Base-by-base conservation (phyloP, 1,284 basidiomycete genomes). In the Lentinula novae-zelandiae region DNA sequence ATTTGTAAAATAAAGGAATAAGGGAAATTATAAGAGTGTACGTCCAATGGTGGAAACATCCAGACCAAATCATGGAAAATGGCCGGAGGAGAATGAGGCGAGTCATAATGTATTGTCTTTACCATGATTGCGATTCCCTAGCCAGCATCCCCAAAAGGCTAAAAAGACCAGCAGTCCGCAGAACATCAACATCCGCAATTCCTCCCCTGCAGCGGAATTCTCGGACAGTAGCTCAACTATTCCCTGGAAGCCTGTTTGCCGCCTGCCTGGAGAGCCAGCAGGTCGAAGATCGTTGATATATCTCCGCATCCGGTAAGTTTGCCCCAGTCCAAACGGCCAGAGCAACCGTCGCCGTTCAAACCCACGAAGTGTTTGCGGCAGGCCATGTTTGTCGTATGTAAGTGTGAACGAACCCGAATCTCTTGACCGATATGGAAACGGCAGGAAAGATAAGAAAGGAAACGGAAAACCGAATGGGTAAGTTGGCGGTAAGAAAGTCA, bases 181-280 rank as follows among this genome's bases (percentile, higher is more conserved):
- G 62, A 87, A 82, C 54, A 81, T 54, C 49, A 90, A 75, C 72
- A 89, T 75, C 62, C 88, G 76, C 68, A 82, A 78, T 71, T 90
- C 88, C 68, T 90, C 85, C 0, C 88, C 88, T 10, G 89, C 88
- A 0, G 80, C 72, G 38, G 83, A 84, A 60, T 72, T 76, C 71
- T 89, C 88, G 15, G 82, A 65, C 34, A 87, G 58, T 56, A 90
- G 69, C 56, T 73, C 71, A 31, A 75, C 39, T 42, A 76, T 64
- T 15, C 75, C 79, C 65, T 67, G 63, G 56, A 76, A 57, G 3
- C 75, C 73, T 15, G 63, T 67, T 65, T 72, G 77, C 66, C 70
- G 69, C 13, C 71, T 63, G 17, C 69, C 68, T 1, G 76, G 73
- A 66, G 73, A 66, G 66, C 78, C 69, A 58, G 72, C 73, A 6